Percentiles rank a stretch among this genome's conserved stretches.
phyloP scores from a whole-genome alignment of 345 rosid species.

The Combretum micranthum region DNA sequence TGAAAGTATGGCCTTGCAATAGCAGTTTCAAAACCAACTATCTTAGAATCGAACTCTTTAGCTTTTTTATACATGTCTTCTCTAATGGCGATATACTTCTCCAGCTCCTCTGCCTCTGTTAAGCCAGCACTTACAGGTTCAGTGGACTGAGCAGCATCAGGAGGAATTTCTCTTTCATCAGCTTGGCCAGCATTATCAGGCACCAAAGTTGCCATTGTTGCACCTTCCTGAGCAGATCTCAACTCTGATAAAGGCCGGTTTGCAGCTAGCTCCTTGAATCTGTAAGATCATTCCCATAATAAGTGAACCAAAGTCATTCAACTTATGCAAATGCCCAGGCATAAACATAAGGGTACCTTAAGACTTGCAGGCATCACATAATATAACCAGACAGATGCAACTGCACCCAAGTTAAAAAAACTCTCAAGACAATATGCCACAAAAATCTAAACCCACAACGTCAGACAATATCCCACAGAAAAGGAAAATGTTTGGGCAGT shows the following conservation, averaged over 20 bases:
- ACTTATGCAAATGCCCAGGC: no score
- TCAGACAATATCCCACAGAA: no score
- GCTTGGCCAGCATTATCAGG: constrained; percentile 37
- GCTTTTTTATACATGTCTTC: constrained; percentile 91
- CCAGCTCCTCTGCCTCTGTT: constrained; percentile 85
- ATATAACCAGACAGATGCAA: no score
- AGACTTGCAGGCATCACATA: no score
- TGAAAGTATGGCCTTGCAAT: constrained; percentile 97
- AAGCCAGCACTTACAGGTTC: constrained; percentile 60
- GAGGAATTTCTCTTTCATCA: constrained; percentile 50
- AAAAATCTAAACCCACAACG: no score
- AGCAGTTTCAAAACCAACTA: constrained; percentile 90
- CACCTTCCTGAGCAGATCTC: constrained; percentile 63
- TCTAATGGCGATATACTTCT: constrained; percentile 75
- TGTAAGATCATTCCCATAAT: constrained; percentile 21
- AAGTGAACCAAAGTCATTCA: constrained; percentile 3
- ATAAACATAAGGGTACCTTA: no score
- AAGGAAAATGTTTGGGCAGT: no score
- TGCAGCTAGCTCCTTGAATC: constrained; percentile 81
- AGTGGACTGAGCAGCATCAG: constrained; percentile 42
- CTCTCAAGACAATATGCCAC: no score
- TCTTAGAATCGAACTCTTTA: constrained; percentile 91
- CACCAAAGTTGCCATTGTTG: constrained; percentile 21
- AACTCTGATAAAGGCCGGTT: constrained; percentile 77
- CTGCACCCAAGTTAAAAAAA: no score